These are phyloP conservation scores for Solanum chiquidenum DNA, from an alignment of 257 asterid species.

Conservation along the genomic window DNA sequence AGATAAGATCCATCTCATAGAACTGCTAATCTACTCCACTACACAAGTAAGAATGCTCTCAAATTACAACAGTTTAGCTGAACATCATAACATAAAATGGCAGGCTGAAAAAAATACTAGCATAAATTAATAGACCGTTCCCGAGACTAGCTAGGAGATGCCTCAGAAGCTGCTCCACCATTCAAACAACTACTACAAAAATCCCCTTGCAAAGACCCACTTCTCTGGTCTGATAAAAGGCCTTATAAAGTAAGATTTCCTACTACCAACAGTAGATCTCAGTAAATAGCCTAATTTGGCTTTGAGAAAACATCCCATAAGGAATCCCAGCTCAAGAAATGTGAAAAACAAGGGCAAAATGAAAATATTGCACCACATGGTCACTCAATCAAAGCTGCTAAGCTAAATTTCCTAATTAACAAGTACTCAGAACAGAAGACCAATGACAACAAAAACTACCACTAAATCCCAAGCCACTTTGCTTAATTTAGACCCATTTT, in stretches of 20 bases:
- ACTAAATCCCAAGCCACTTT: background rate
- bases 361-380: background rate
- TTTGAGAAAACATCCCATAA: background rate
- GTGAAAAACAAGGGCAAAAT: background rate
- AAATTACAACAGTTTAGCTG: background rate
- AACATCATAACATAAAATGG: background rate
- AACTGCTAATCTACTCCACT: background rate
- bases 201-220: background rate
- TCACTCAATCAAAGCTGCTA: background rate
- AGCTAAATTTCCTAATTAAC: background rate
- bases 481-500: background rate
- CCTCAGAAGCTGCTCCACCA: background rate
- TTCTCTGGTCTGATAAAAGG: background rate
- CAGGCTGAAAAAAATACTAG: background rate
- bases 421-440: background rate
- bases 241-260: background rate
- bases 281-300: background rate
- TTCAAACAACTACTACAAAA: background rate
- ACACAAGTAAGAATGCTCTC: background rate
- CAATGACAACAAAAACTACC: background rate
- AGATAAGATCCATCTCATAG: background rate
- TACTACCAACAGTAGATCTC: background rate
- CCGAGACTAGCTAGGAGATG: background rate
- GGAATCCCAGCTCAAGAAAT: background rate
- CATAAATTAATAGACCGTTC: background rate